Evolutionary conservation across 495 filamentous ascomycete genomes (phyloP), one percentile per base, ranked within the genome.

Genomic region (Niebla homalea): DNA sequence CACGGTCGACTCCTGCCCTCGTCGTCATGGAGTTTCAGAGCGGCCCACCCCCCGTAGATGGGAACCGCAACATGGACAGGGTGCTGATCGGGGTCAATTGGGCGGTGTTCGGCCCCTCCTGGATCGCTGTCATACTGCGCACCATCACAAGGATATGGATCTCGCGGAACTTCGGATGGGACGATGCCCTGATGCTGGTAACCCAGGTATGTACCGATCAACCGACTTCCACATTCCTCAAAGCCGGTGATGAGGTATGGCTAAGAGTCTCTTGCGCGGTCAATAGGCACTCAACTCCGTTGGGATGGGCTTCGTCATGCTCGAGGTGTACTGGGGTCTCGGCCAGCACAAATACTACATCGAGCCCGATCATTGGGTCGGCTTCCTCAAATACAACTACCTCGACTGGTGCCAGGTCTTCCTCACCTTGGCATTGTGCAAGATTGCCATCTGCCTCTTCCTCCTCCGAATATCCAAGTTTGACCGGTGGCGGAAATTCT

Each of bases 391-490:
- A 40, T 58, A 55, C 45, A 52, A 58, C 20, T 58, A 49, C 41
- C 41, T 55, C 0, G 56, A 58, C 45, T 58, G 56, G 56, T 25
- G 16, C 23, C 56, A 58, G 40, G 49, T 52, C 18, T 59, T 60
- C 43, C 49, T 70, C 43, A 60, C 50, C 10, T 59, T 66, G 43
- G 71, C 66, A 7, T 65, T 69, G 35, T 68, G 67, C 59, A 75
- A 76, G 41, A 68, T 67, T 45, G 77, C 75, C 22, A 79, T 62
- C 40, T 68, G 65, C 49, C 63, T 73, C 16, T 80, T 71, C 54
- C 57, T 70, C 14, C 60, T 70, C 1, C 64, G 65, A 1, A 67
- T 68, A 43, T 70, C 66, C 56, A 60, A 66, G 41, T 62, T 62
- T 6, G 55, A 52, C 39, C 22, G 46, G 15, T 70, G 66, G 57